Conservation (phyloP, 225 moss, liverwort and hornwort genomes). For the Physcomitrium patens region DNA sequence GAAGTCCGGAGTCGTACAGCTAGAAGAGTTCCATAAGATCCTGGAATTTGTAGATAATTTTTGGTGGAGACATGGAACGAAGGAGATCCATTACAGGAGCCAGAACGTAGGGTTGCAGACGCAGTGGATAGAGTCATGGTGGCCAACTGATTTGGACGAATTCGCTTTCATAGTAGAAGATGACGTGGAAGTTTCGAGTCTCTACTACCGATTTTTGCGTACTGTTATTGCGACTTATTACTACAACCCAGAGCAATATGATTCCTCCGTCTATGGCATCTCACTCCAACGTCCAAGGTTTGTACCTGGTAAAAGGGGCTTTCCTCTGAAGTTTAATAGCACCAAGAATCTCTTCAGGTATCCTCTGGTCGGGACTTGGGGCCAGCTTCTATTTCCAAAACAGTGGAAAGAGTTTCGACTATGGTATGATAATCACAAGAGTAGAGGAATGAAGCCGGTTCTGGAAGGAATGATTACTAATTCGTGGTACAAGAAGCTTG, state of each 20-base stretch:
- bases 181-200: slow-evolving; percentile 83
- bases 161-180: slow-evolving; percentile 94
- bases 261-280: slow-evolving; percentile 79
- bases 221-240: slow-evolving; percentile 85
- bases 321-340: slow-evolving; percentile 60
- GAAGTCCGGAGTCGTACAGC: slow-evolving; percentile 46
- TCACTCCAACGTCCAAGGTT: slow-evolving; percentile 87
- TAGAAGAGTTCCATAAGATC: slow-evolving; percentile 66
- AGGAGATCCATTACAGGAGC: slow-evolving; percentile 92
- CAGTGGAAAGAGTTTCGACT: slow-evolving; percentile 96
- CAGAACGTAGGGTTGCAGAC: slow-evolving; percentile 75
- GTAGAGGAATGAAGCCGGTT: slow-evolving; percentile 67
- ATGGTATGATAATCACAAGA: slow-evolving; percentile 85
- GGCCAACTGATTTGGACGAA: slow-evolving; percentile 82
- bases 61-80: slow-evolving; percentile 78
- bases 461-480: slow-evolving; percentile 88
- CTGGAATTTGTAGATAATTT: slow-evolving; percentile 67
- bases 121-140: slow-evolving; percentile 98
- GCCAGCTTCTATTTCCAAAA: slow-evolving; percentile 86
- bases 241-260: slow-evolving; percentile 74
- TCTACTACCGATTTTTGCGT: slow-evolving; percentile 89
- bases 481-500: slow-evolving; percentile 81
- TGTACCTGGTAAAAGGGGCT: slow-evolving; percentile 82
- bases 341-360: slow-evolving; percentile 82
- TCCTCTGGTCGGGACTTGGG: slow-evolving; percentile 89